Evolutionary conservation across 257 asterid genomes (phyloP), one percentile per base, ranked within the genome.

Genomic region (Rauvolfia tetraphylla): DNA sequence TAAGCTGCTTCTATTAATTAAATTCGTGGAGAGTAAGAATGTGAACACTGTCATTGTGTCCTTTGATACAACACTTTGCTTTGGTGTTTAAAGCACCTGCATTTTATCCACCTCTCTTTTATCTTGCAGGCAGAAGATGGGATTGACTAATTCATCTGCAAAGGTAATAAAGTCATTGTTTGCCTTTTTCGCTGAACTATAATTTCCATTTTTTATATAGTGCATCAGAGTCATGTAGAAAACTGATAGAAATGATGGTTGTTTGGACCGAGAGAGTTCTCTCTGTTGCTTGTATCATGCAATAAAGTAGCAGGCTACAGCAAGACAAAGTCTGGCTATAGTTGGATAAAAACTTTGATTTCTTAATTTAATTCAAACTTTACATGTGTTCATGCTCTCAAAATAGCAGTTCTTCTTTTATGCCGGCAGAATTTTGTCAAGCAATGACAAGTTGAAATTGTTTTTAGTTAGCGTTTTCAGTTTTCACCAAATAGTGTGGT

Each of bases 81-180:
- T 0, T 62, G 33, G 51, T 1, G 72, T 38, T 34, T 22, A 7
- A 48, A 27, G 29, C 49, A 18, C 53, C 66, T 34, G 25, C 65
- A 62, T 0, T 61, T 25, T 29, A 49, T 34, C 2, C 41, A n/a
- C 25, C 34, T 38, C 2, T 31, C 14, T 66, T 48, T 72, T 63
- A 27, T 29, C n/a, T 73, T 73, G 82, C 82, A 79, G 82, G 49
- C 75, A 66, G 31, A 39, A 23, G n/a, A 13, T 66, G 62, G 56
- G 62, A 41, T 66, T 41, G 38, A 31, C 15, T 23, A 73, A 48
- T 61, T 56, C 75, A 29, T 67, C 29, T 53, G 58, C 69, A 41
- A 68, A 79, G 82, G 82, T 79, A 54, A 65, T 51, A 36, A 51
- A 39, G 67, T 42, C 23, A 20, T 48, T 73, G 61, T 54, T 58